Evolutionary conservation across 495 filamentous ascomycete genomes (phyloP).

Genomic region (Penicillium roqueforti): DNA sequence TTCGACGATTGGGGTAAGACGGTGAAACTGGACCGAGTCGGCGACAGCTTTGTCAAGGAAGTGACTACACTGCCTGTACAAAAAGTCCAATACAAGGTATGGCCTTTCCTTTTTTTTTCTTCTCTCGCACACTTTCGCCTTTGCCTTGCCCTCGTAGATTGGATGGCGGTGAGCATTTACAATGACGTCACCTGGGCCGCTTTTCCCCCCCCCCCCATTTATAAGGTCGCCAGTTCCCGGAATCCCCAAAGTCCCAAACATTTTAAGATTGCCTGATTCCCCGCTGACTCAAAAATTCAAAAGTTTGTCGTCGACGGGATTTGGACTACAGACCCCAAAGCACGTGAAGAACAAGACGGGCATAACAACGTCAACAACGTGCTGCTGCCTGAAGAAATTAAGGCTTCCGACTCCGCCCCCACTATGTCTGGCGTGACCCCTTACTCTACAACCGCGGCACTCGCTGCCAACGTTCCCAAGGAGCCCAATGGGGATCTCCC

Average conservation of each 20-base stretch:
- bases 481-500: constrained; percentile 54
- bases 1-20: constrained; percentile 93
- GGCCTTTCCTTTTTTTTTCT: constrained; percentile 17
- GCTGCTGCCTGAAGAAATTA: constrained; percentile 68
- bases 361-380: constrained; percentile 85
- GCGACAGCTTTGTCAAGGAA: constrained; percentile 67
- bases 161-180: constrained; percentile 21
- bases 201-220: background rate
- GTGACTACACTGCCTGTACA: constrained; percentile 62
- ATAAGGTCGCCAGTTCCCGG: constrained; percentile 11
- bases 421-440: constrained; percentile 68
- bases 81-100: constrained; percentile 83
- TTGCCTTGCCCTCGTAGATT: constrained; percentile 5
- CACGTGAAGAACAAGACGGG: constrained; percentile 73
- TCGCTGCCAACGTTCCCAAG: constrained; percentile 66
- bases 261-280: background rate
- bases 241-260: background rate
- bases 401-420: constrained; percentile 33
- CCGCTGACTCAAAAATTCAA: constrained; percentile 13
- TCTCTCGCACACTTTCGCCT: constrained; percentile 4
- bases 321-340: constrained; percentile 77
- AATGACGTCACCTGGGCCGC: constrained; percentile 35
- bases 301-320: constrained; percentile 90
- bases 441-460: constrained; percentile 66
- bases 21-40: constrained; percentile 70